Evolutionary conservation across 768 basidiomycete species (phyloP).

Genomic region (Kwoniella shandongensis): DNA sequence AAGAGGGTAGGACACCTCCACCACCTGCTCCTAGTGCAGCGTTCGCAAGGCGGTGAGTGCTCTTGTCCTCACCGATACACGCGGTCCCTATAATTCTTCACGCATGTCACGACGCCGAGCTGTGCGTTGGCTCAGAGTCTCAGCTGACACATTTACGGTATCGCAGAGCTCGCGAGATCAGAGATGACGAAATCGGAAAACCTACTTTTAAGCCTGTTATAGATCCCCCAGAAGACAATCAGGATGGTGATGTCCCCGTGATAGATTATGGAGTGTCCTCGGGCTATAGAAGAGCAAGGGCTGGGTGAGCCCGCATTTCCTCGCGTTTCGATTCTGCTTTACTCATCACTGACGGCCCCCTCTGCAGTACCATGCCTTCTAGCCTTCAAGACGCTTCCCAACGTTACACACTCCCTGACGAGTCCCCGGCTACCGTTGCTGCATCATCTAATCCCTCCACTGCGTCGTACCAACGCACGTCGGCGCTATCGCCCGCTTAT

Average conservation of each 20-base stretch:
- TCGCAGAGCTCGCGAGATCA: slow-evolving; percentile 76
- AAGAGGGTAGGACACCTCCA: slow-evolving; percentile 39
- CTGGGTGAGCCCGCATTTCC: no score
- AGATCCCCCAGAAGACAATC: neutral
- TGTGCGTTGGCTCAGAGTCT: neutral
- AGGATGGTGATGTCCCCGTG: slow-evolving; percentile 49
- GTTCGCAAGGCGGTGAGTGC: slow-evolving; percentile 31
- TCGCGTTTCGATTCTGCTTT: slow-evolving; percentile 2
- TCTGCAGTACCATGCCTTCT: slow-evolving; percentile 75
- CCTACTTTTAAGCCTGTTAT: slow-evolving; percentile 69
- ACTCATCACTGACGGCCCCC: neutral
- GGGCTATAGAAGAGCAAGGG: slow-evolving; percentile 91
- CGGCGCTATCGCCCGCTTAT: slow-evolving; percentile 57
- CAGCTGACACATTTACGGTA: neutral
- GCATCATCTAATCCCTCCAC: slow-evolving; percentile 54
- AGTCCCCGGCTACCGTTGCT: slow-evolving; percentile 57
- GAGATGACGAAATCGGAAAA: slow-evolving; percentile 75
- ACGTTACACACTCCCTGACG: slow-evolving; percentile 67
- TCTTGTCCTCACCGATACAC: slow-evolving; percentile 12
- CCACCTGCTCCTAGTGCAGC: slow-evolving; percentile 45
- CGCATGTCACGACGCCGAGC: neutral
- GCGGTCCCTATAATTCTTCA: neutral
- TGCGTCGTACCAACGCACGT: slow-evolving; percentile 52
- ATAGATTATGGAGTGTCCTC: slow-evolving; percentile 57
- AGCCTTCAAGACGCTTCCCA: slow-evolving; percentile 86